Base-by-base conservation (phyloP, 2,329 filamentous ascomycete species). In the Myriosclerotinia curreyana region DNA sequence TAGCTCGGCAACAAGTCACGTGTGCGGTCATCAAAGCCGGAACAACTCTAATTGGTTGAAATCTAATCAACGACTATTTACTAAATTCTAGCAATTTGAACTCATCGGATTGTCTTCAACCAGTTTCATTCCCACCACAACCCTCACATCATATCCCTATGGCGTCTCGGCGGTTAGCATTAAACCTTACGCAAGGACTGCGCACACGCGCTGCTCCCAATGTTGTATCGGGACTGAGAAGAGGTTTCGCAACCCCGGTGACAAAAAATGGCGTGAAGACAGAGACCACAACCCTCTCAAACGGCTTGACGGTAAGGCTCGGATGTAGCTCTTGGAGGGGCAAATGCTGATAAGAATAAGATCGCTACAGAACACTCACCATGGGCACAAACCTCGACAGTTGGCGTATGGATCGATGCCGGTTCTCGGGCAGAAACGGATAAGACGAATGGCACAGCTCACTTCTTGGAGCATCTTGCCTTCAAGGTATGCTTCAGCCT, bases 361-460 rank as follows among this genome's bases (percentile, higher is more conserved):
- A 92, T 99, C 78, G 95, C 95, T 72, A 96, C 95, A 74, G 94
- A 99, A 80, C 90, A 98, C 83, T 97, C 93, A 70, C 95, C 94
- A 74, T 98, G 92, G 85, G 94, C 94, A 75, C 93, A 98, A 84
- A 98, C 95, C 68, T 96, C 93, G 75, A 98, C 94, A 64, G 93
- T 98, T 75, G 95, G 95, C 78, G 92, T 99, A 71, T 99, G 95
- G 93, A 99, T 99, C 79, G 96, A 99, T 81, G 94, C 96, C 78
- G 95, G 95, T 78, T 97, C 92, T 80, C 87, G 95, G 80, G 92
- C 95, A 79, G 95, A 99, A 86, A 99, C 95, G 74, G 88, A 95
- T 81, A 92, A 92, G 86, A 98, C 91, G 77, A 99, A 98, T 83
- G 95, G 95, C 81, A 99, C 95, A 74, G 95, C 95, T 76, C 95